These are phyloP conservation scores for Favolaschia claudopus DNA, from an alignment of 768 basidiomycete species.

Conservation along the genomic window DNA sequence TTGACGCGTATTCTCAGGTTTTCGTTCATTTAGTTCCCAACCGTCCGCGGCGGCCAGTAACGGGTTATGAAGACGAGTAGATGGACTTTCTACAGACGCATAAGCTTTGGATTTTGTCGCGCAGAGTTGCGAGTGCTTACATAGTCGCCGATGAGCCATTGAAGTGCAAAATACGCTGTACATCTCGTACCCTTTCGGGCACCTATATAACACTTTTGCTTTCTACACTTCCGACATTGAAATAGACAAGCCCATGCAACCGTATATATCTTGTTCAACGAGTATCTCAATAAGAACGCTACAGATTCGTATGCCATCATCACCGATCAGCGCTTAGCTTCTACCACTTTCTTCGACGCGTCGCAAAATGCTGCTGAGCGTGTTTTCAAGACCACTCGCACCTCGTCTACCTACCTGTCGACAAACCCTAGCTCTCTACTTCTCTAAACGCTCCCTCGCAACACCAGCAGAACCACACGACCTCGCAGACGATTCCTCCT, in stretches of 20 bases:
- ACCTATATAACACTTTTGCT: no score
- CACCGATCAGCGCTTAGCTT: no score
- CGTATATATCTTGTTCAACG: no score
- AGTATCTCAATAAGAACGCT: not conserved
- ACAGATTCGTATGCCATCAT: no score
- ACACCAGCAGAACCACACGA: constrained; percentile 16
- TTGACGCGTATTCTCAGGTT: not conserved
- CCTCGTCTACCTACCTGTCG: not conserved
- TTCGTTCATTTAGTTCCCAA: constrained; percentile 33
- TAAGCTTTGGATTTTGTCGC: not conserved
- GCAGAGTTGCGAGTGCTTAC: not conserved
- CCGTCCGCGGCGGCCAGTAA: constrained; percentile 5
- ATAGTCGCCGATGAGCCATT: not conserved
- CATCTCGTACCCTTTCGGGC: no score
- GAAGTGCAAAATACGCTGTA: no score
- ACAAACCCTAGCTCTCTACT: not conserved
- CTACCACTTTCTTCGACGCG: constrained; percentile 9
- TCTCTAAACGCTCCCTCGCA: constrained; percentile 9
- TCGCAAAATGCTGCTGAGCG: constrained; percentile 3
- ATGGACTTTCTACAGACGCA: not conserved
- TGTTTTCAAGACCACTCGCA: constrained; percentile 15
- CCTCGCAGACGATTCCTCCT: constrained; percentile 12
- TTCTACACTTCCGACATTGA: no score
- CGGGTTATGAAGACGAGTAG: constrained; percentile 9
- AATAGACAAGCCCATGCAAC: no score